Evolutionary conservation across 208 protist species (phyloP), one percentile per base, ranked within the genome.

Genomic region (Naegleria gruberi): DNA sequence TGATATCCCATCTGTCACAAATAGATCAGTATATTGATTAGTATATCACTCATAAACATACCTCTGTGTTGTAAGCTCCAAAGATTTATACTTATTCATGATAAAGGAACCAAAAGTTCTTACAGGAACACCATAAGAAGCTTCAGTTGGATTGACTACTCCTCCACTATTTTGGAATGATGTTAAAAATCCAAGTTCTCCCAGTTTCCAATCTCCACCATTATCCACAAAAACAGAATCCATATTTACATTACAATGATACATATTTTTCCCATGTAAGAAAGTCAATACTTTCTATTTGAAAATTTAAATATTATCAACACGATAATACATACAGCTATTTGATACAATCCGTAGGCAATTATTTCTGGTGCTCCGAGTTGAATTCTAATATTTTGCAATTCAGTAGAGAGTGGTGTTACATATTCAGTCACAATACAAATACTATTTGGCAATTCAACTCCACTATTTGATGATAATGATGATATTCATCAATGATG

Each of bases 191-290:
- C 82, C 96, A 15, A 97, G 89, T 0, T 95, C 95, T 89, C 94
- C 97, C 1, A 97, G 91, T 0, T 94, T 89, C 95, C 96, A 97
- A 90, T 94, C 92, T 34, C 95, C 95, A n/a, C 91, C 91, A n/a
- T 85, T 77, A 23, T 93, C 74, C 15, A 96, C 93, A 92, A 93
- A 97, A 37, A 97, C 92, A 4, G 95, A 91, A 43, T 95, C 92
- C 40, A 77, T 91, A 87, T 91, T 92, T 0, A 96, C 93, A 88
- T 96, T 97, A 55, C 94, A 94, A 92, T 97, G 96, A 57, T 95
- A 87, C 26, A 97, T 90, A 55, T 93, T 91, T 82, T 96, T 96
- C 0, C 88, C 83, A 74, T 97, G 95, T n/a, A 97, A 90, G 23
- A 93, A 92, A 57, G 34, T 90, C 17, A 97, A 90, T 7, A 93